Percentiles rank a stretch among this genome's conserved stretches.
These are phyloP conservation scores for Neopestalotiopsis sp. DNA, from an alignment of 2,329 filamentous ascomycete species.

Conservation along the genomic window DNA sequence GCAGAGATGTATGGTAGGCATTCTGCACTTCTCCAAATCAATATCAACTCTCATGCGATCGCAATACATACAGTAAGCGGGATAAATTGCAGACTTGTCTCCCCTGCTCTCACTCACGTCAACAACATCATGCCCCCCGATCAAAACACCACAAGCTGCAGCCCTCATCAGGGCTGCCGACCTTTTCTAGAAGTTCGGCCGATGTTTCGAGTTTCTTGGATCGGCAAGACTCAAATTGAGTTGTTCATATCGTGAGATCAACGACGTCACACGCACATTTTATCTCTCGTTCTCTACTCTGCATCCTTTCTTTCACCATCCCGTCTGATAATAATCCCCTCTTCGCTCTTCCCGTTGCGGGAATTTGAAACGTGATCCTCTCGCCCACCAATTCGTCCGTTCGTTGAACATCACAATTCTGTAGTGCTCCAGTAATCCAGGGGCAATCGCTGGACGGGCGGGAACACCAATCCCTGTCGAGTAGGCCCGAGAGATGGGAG, in stretches of 20 bases:
- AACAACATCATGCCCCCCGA: neutral
- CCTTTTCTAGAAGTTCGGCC: neutral
- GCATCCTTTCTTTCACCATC: neutral
- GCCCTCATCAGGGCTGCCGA: neutral
- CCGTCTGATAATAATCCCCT: no score
- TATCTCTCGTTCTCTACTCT: neutral
- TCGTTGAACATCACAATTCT: conserved; percentile 17
- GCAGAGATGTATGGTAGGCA: no score
- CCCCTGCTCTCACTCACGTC: neutral
- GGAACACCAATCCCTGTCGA: conserved; percentile 7
- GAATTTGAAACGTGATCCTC: conserved; percentile 12
- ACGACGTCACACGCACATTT: conserved; percentile 12
- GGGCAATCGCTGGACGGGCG: neutral
- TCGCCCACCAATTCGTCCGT: neutral
- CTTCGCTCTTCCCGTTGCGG: neutral
- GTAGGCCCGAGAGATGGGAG: neutral
- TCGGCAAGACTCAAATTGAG: neutral
- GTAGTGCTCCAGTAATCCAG: neutral
- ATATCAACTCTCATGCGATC: neutral
- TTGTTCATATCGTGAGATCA: neutral
- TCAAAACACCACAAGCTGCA: neutral
- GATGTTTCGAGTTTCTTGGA: conserved; percentile 4
- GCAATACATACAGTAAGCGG: neutral
- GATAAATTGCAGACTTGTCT: neutral
- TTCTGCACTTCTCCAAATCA: neutral